A percentile compares a stretch with the other conserved stretches of the same genome.
phyloP scores from a whole-genome alignment of 1,284 basidiomycete species.

The Irpex sp. region DNA sequence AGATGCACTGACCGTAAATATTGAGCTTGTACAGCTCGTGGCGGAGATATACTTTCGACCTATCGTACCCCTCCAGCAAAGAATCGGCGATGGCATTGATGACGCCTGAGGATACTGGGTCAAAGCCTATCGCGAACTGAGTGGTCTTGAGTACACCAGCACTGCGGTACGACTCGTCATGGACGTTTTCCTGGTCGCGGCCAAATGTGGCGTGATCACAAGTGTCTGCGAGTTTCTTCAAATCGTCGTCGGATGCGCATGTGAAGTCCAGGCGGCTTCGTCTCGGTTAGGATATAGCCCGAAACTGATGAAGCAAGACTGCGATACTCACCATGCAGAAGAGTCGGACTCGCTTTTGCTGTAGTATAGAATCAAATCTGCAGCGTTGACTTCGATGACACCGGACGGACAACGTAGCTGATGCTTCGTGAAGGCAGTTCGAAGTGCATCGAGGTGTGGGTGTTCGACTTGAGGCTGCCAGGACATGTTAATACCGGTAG shows the following conservation, averaged over 20 bases:
- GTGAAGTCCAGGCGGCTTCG: slow-evolving; percentile 9
- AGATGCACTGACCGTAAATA: slow-evolving; percentile 22
- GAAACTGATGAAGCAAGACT: not conserved
- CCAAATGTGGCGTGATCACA: slow-evolving; percentile 25
- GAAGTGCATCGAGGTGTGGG: not conserved
- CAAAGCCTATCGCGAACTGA: slow-evolving; percentile 19
- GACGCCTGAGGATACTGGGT: slow-evolving; percentile 13
- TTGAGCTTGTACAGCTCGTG: slow-evolving; percentile 28
- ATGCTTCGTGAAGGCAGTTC: not conserved
- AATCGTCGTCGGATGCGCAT: slow-evolving; percentile 1
- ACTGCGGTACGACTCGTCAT: slow-evolving; percentile 23
- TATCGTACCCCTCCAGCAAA: slow-evolving; percentile 16
- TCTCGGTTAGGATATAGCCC: not conserved
- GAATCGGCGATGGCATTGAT: slow-evolving; percentile 12
- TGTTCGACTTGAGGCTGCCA: not conserved
- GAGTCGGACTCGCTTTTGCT: not conserved
- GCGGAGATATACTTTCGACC: slow-evolving; percentile 7
- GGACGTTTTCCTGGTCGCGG: slow-evolving; percentile 17
- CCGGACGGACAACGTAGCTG: not conserved
- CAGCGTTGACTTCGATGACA: not conserved
- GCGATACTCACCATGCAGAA: not conserved
- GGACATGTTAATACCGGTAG: not conserved
- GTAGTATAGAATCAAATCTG: not conserved
- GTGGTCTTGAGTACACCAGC: slow-evolving; percentile 21
- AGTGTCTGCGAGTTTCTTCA: slow-evolving; percentile 13